phyloP scores from a whole-genome alignment of 139 green algal genomes.

The Chlorella sp. region DNA sequence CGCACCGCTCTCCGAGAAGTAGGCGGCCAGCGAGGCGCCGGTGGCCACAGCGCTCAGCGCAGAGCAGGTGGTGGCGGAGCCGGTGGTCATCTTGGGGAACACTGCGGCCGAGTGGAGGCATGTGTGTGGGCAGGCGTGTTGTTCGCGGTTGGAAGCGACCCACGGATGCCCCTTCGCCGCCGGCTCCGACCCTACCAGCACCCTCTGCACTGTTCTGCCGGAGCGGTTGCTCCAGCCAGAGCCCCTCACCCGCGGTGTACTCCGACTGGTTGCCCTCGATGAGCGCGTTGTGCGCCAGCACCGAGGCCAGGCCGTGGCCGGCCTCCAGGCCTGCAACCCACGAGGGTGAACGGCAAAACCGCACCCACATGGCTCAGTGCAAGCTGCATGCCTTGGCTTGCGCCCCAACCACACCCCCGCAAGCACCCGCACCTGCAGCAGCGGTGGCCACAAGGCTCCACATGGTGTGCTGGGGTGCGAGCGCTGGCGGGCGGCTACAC shows the following conservation, averaged over 20 bases:
- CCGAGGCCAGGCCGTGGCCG: constrained; percentile 9
- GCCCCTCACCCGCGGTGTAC: constrained; percentile 1
- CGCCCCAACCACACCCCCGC: too few species aligned
- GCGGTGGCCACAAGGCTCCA: constrained; percentile 15
- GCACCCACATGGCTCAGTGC: too few species aligned
- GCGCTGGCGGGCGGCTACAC: too few species aligned
- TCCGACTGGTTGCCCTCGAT: not conserved
- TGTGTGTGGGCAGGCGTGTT: too few species aligned
- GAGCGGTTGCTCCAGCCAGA: too few species aligned
- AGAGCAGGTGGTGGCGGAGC: constrained; percentile 7
- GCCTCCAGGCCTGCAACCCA: constrained; percentile 13
- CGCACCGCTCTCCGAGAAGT: constrained; percentile 21
- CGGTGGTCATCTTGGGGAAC: not conserved
- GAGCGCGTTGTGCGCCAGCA: constrained; percentile 18
- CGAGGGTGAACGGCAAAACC: too few species aligned
- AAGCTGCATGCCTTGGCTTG: too few species aligned
- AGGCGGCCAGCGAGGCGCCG: constrained; percentile 14
- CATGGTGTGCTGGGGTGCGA: not conserved
- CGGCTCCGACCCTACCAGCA: not conserved
- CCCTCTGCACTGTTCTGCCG: too few species aligned
- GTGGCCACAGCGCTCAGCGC: constrained; percentile 16
- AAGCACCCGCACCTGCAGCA: not conserved
- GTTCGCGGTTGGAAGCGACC: too few species aligned
- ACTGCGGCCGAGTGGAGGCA: not conserved
- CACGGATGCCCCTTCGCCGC: too few species aligned